Percentiles rank a stretch among this genome's conserved stretches.
Evolutionary conservation across 306 rosid genomes (phyloP).

Genomic region (Clitoria ternatea): DNA sequence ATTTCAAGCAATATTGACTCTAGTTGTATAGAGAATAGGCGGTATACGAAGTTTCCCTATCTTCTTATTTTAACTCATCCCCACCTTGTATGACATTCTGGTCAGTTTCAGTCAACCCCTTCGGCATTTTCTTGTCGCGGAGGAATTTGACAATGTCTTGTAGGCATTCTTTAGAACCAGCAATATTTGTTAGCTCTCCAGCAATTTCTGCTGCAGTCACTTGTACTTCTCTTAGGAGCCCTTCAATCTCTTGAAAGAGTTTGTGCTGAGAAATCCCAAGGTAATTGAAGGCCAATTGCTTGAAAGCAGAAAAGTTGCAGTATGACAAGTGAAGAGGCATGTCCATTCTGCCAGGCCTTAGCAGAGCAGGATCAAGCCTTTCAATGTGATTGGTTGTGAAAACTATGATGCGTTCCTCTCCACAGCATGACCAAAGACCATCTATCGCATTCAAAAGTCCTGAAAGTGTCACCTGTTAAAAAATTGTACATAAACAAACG

Average conservation of each 20-base stretch:
- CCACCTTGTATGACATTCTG: not conserved
- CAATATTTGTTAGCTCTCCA: slow-evolving; percentile 37
- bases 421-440: slow-evolving; percentile 47
- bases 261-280: slow-evolving; percentile 29
- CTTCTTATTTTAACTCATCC: not conserved
- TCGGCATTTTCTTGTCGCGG: not conserved
- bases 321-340: slow-evolving; percentile 39
- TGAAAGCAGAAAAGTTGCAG: slow-evolving; percentile 35
- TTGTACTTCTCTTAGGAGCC: slow-evolving; percentile 32
- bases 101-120: not conserved
- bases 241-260: slow-evolving; percentile 38
- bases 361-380: slow-evolving; percentile 42
- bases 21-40: too few species aligned
- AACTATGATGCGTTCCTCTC: slow-evolving; percentile 40
- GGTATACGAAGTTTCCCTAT: too few species aligned
- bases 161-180: not conserved
- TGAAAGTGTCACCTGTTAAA: slow-evolving; percentile 41
- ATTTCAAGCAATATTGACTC: too few species aligned
- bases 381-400: slow-evolving; percentile 44
- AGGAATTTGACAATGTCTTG: slow-evolving; percentile 31
- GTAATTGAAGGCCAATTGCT: slow-evolving; percentile 23
- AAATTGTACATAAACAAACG: not conserved
- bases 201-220: slow-evolving; percentile 50
- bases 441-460: slow-evolving; percentile 44
- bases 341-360: slow-evolving; percentile 61